Base-by-base conservation (phyloP, 2,329 filamentous ascomycete species). In the Colletotrichum sp. region DNA sequence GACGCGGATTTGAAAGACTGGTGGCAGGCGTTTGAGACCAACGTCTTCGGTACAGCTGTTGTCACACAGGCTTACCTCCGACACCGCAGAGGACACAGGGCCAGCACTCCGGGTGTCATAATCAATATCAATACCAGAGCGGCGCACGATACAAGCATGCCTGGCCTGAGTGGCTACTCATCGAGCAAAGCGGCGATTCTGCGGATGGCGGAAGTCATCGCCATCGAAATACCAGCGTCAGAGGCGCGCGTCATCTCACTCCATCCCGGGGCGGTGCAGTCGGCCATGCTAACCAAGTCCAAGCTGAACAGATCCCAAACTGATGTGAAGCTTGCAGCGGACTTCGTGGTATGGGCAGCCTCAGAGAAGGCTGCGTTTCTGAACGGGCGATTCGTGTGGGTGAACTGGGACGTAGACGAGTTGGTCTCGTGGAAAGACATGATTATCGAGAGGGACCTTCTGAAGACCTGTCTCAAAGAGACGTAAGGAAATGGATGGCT, bases 171-270 rank as follows among this genome's bases (percentile, higher is more conserved):
- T 79, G 93, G 92, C 10, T 96, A 96, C 86, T 95, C 95, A 80
- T 90, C 94, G 21, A 94, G 92, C 66, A 96, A 96, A 83, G 93
- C 93, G 4, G 94, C 90, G 6, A 93, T 96, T 7, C 84, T 95
- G 68, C 94, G 95, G 83, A 89, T 96, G 2, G 92, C 85, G 1
- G 90, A 93, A 75, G 94, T 93, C 82, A 87, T 96, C 10, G 94
- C 94, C 2, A 85, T 90, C 14, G 94, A 96, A 16, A 66, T 64
- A 12, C 26, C 36, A 7, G 32, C 28, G 16, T 68, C 65, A 12
- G 71, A 73, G 36, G 71, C 57, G 65, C 36, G 71, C 7, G 21
- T 73, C 5, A 30, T 69, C 28, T 73, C 71, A 7, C 13, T 69
- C 13, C 71, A 70, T 18, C 71, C 71, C 14, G 71, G 71, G 8